Base-by-base conservation (phyloP, 108 stramenopile genomes). In the Mediolabrus comicus region DNA sequence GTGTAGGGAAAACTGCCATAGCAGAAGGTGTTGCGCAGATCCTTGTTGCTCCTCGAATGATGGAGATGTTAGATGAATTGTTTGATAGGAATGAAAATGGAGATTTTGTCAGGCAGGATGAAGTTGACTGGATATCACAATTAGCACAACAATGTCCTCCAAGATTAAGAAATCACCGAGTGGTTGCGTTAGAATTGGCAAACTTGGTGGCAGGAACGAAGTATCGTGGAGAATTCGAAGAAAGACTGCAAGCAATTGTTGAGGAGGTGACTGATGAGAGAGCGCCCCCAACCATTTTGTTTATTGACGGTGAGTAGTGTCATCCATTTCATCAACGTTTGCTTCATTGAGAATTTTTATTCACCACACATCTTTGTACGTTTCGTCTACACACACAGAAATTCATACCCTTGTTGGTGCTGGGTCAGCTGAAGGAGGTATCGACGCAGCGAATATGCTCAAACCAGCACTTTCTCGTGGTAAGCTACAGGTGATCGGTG, bases 151-250 rank as follows among this genome's bases (percentile, higher is more conserved):
- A 93, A 16, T 90, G 90, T 66, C 92, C 92, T 2, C 72, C 81
- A n/a, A 65, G 77, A 28, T 55, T 96, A 51, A 62, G 74, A 33
- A 90, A 88, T 51, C 79, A 87, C 67, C 84, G 91, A 16, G 78
- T 97, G 25, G 61, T 95, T 33, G 90, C 95, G 8, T 77, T 99
- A 25, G 99, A 99, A 63, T 86, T 99, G 83, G 98, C 95, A 34
- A 96, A 97, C 3, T 81, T 99, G 31, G 95, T 99, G 9, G 99
- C 99, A 12, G 99, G 99, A 41, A 97, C 99, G n/a, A 98, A 89
- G 65, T 97, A 96, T 88, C 84, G 99, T 46, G 99, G 99, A 49
- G 98, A 99, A 77, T 99, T 99, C 75, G 99, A 99, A 74, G 99
- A 98, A 75, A 89, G 99, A 34, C 77, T 99, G 26, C 98, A 98